Base-by-base conservation (phyloP, 805 yeast species). In the Saturnispora halmiae region DNA sequence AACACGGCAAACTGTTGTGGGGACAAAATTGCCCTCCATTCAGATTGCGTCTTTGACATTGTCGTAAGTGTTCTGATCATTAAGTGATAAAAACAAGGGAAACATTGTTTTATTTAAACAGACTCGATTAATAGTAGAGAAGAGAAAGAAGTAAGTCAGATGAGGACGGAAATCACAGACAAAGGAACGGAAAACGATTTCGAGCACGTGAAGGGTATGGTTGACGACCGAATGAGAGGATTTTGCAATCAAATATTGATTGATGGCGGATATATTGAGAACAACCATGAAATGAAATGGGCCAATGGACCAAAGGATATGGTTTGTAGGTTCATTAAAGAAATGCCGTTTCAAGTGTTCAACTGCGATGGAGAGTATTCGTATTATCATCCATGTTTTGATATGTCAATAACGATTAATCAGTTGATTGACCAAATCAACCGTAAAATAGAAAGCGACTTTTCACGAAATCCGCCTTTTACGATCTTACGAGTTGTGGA, bases 1-100 rank as follows among this genome's bases (percentile, higher is more conserved):
- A 92, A 65, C 1, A 92, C 83, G 16, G 75, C 69, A 56, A 82
- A 82, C 56, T 90, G 96, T 34, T 69, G 76, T 1, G 95, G 86
- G 2, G 77, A 60, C 31, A 92, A 67, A 1, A 75, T 61, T 0
- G 94, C 92, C 52, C 73, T 69, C 96, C 98, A 90, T 57, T 84
- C 88, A 2, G 61, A 54, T 4, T 77, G 79, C 1, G 65, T 35
- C 40, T 52, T 34, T 11, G 16, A 10, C 10, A 34, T 14, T 8
- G 19, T 25, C 33, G n/a, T 21, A 2, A 29, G 15, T 25, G 15
- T 33, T 28, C 11, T 27, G 3, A 28, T n/a, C 38, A 34, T 34
- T 7, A 9, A 26, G 16, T 18, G 7, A 13, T 14, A 14, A 26
- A 24, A 34, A n/a, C n/a, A n/a, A n/a, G n/a, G n/a, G n/a, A n/a